These are phyloP conservation scores for Dothistroma septosporum DNA, from an alignment of 2,329 filamentous ascomycete species.

Conservation along the genomic window DNA sequence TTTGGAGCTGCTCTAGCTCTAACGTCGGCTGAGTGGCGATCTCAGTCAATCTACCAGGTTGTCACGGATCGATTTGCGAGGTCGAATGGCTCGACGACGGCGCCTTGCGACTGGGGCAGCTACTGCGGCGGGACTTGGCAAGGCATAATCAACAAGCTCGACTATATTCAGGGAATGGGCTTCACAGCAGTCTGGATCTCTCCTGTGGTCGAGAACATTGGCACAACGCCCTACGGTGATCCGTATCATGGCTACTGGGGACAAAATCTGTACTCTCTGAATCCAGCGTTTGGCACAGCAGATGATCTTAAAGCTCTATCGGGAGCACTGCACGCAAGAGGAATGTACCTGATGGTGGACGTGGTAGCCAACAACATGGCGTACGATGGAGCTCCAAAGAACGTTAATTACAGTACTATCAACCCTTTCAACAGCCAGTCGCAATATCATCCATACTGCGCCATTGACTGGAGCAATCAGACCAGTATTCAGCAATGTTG, in stretches of 20 bases:
- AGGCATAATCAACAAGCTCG: conserved; percentile 43
- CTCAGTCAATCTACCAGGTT: conserved; percentile 56
- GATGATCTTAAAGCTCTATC: conserved; percentile 44
- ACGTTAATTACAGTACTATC: conserved; percentile 33
- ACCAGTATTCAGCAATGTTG: conserved; percentile 45
- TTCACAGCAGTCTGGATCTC: conserved; percentile 44
- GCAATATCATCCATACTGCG: conserved; percentile 51
- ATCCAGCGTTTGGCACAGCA: conserved; percentile 44
- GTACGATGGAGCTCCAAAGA: conserved; percentile 27
- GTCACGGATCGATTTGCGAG: conserved; percentile 56
- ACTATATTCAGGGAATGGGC: conserved; percentile 50
- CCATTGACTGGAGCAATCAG: conserved; percentile 51
- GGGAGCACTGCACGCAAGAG: conserved; percentile 42
- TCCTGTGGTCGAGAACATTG: conserved; percentile 42
- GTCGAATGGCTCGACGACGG: conserved; percentile 43
- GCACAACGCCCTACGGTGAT: conserved; percentile 37
- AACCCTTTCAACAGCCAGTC: conserved; percentile 40
- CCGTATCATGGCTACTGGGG: conserved; percentile 42
- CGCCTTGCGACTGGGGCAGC: conserved; percentile 38
- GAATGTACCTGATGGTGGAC: conserved; percentile 50
- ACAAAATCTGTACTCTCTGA: conserved; percentile 32
- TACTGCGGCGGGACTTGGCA: conserved; percentile 50
- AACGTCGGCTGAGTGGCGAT: conserved; percentile 36
- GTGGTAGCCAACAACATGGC: conserved; percentile 46
- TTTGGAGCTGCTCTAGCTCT: conserved; percentile 11